Evolutionary conservation across 805 yeast genomes (phyloP), one percentile per base, ranked within the genome.

Genomic region (Dipodascus geniculatus): DNA sequence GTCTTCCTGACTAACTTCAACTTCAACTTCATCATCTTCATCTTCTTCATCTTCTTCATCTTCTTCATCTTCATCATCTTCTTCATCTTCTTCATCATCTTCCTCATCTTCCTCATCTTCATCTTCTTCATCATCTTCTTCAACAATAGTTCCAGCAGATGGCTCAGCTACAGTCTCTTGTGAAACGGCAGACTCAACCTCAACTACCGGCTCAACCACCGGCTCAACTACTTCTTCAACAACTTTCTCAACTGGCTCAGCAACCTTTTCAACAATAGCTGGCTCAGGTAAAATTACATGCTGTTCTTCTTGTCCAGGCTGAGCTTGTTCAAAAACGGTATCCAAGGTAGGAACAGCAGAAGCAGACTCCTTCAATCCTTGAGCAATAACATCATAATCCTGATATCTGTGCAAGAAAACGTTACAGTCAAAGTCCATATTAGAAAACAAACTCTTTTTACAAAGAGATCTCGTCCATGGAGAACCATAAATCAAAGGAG

Each of bases 361-460:
- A 6, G 44, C 4, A 3, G 17, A 17, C 20, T 48, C 19, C 22
- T 31, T 51, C 8, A 47, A 48, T 6, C 42, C 23, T 2, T 14
- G 23, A 3, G 44, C 55, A 14, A 16, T 47, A 38, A 23, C 22
- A 35, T 38, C 51, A 58, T 69, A 71, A 11, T 61, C 66, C 11
- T 53, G 59, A 19, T 50, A 54, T 20, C 57, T 54, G 20, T 63
- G 69, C 38, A 68, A 62, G 65, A 78, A 88, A 14, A 74, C 60
- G 57, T 71, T 73, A 72, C 99, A 93, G 64, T 83, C 85, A 65
- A 82, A 93, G 74, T 93, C 99, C 99, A 98, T 93, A 44, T 79
- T 74, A 2, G 72, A 56, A 31, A 85, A 58, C 60, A 80, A 67
- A 48, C 89, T 72, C 48, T 74, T 71, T 55, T 73, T 70, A 71